phyloP scores from a whole-genome alignment of 2,329 filamentous ascomycete genomes.

The Epichloe typhina region DNA sequence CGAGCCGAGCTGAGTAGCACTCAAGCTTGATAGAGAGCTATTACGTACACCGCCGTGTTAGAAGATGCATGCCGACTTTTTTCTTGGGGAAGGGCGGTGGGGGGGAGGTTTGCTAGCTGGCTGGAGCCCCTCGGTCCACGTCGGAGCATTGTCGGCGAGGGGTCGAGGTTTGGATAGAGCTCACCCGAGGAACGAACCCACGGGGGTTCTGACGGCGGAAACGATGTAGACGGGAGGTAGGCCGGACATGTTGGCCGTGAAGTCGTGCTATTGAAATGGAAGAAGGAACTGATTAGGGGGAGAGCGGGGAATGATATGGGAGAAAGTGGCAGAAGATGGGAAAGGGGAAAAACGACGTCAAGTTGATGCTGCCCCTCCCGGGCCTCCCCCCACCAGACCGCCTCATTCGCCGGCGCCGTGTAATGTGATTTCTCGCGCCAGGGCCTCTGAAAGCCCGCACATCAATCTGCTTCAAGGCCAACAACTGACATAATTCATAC shows the following conservation, averaged over 20 bases:
- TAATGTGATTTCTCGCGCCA: too few species aligned
- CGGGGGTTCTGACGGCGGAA: conserved; percentile 76
- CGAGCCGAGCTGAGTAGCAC: conserved; percentile 73
- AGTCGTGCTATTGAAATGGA: neutral
- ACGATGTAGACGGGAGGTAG: conserved; percentile 92
- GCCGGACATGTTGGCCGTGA: conserved; percentile 48
- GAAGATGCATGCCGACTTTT: neutral
- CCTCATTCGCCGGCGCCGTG: too few species aligned
- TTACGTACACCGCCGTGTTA: conserved; percentile 23
- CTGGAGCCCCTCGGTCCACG: neutral
- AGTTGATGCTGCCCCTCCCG: too few species aligned
- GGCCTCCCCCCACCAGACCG: too few species aligned
- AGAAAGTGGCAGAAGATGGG: neutral
- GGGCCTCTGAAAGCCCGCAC: too few species aligned
- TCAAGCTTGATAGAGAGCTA: conserved; percentile 80
- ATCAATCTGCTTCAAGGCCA: too few species aligned
- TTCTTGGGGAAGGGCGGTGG: too few species aligned
- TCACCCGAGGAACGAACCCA: conserved; percentile 90
- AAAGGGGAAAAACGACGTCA: neutral
- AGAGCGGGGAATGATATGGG: neutral
- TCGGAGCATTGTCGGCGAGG: conserved; percentile 3
- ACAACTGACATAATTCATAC: too few species aligned
- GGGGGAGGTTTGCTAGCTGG: too few species aligned
- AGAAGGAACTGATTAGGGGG: conserved; percentile 4
- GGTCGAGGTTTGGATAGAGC: conserved; percentile 6